These are phyloP conservation scores for Fusarium sp. DNA, from an alignment of 2,329 filamentous ascomycete species.

Conservation along the genomic window DNA sequence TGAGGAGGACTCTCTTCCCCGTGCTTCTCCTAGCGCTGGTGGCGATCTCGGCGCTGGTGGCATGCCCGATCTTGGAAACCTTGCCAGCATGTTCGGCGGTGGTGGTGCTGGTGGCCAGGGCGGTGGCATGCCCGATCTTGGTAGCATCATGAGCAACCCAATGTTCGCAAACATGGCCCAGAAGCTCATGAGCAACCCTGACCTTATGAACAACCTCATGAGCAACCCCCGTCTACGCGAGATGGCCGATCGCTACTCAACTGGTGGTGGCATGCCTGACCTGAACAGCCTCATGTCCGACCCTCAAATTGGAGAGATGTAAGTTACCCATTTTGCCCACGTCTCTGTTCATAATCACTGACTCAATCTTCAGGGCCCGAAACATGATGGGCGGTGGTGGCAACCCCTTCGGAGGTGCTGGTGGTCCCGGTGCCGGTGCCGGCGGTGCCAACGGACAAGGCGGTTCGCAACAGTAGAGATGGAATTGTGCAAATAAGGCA, in stretches of 20 bases:
- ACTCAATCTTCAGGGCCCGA: conserved; percentile 51
- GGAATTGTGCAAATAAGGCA: conserved; percentile 14
- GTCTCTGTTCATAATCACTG: neutral
- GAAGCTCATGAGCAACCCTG: conserved; percentile 96
- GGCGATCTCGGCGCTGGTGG: conserved; percentile 56
- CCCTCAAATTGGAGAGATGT: conserved; percentile 92
- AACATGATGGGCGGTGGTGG: conserved; percentile 56
- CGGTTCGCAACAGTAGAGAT: conserved; percentile 41
- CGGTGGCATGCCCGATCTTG: conserved; percentile 88
- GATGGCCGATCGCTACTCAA: conserved; percentile 84
- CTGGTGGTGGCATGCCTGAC: conserved; percentile 89
- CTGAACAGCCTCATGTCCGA: conserved; percentile 88
- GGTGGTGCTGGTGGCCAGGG: conserved; percentile 68
- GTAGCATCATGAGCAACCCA: conserved; percentile 92
- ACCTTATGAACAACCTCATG: conserved; percentile 92
- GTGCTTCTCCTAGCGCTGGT: conserved; percentile 61
- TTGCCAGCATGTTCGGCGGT: conserved; percentile 77
- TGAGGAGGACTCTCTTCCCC: conserved; percentile 51
- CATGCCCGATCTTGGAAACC: conserved; percentile 75
- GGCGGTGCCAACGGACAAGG: conserved; percentile 24
- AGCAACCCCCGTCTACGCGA: conserved; percentile 88
- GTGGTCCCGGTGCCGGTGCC: conserved; percentile 20
- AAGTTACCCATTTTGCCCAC: conserved; percentile 55
- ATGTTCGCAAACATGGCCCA: conserved; percentile 99
- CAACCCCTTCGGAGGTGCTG: conserved; percentile 42